Conservation (phyloP, 768 basidiomycete genomes). For the Lyophyllum shimeji region DNA sequence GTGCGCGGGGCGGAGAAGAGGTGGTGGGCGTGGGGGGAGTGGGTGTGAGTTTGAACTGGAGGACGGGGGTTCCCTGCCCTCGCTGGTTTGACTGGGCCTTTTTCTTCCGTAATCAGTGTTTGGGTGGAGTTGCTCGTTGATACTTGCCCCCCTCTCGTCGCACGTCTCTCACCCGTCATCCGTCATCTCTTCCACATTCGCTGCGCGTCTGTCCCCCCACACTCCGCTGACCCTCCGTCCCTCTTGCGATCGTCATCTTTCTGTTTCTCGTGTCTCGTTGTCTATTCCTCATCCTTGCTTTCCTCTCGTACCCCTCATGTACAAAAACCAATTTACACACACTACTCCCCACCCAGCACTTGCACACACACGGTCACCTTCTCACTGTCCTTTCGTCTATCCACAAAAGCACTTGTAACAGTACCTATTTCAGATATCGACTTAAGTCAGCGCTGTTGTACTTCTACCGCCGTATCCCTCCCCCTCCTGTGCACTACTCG, state of each 20-base stretch:
- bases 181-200: background rate
- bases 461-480: background rate
- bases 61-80: too few species aligned
- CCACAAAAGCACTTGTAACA: background rate
- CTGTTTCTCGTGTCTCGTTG: background rate
- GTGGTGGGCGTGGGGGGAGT: conserved; percentile 63
- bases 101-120: too few species aligned
- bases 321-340: background rate
- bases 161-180: too few species aligned
- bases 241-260: background rate
- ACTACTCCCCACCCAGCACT: background rate
- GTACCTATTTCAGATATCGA: background rate
- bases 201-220: background rate
- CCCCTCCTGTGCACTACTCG: too few species aligned
- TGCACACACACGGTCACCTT: background rate
- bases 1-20: conserved; percentile 69
- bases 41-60: conserved; percentile 29
- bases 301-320: background rate
- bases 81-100: background rate
- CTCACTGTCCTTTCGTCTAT: background rate
- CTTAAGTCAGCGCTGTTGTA: background rate
- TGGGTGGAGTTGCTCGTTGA: too few species aligned
- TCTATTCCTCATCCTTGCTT: background rate
- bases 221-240: background rate
- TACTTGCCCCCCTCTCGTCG: too few species aligned